Evolutionary conservation across 2,329 filamentous ascomycete genomes (phyloP), one percentile per base, ranked within the genome.

Genomic region (Byssochlamys sp.): DNA sequence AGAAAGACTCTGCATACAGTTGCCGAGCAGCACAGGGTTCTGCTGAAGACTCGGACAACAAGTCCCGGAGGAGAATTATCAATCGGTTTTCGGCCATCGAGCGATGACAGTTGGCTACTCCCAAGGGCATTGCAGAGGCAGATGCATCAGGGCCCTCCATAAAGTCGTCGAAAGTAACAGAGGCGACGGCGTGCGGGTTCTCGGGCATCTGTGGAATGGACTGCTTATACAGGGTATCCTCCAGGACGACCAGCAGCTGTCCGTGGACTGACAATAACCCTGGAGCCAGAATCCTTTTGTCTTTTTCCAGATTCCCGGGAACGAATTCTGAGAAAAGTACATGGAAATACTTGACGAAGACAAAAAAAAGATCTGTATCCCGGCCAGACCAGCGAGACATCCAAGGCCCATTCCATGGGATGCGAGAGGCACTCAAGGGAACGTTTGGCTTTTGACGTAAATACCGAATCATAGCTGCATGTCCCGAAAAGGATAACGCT

Each of bases 41-140:
- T 54, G 78, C 69, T 24, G 80, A 80, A 6, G 80, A 73, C 63
- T 87, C 84, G 1, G 83, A 84, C 29, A 96, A 79, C 59, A 95
- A 83, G 69, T 96, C 90, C 63, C 89, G 87, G 53, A 96, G 80
- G 59, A 96, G 75, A 68, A 92, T 86, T 57, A 96, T 83, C 56
- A 95, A 76, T 57, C 90, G 84, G 62, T 96, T 95, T 71, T 96
- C 90, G n/a, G 86, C 85, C 88, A 96, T 95, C 54, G 85, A 84
- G 63, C 87, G 85, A 65, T 88, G 80, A 54, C 88, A 81, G 69
- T 95, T 92, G 39, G 81, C 80, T 51, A 85, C 81, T 11, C 85
- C 80, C 35, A 89, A 75, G 0, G 84, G 81, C 62, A 88, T 73
- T 3, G 87, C 78, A 4, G 86, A 74, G 25, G 83, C 79, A 5